Conservation (phyloP, 768 basidiomycete genomes). For the Lactifluus subvellereus region DNA sequence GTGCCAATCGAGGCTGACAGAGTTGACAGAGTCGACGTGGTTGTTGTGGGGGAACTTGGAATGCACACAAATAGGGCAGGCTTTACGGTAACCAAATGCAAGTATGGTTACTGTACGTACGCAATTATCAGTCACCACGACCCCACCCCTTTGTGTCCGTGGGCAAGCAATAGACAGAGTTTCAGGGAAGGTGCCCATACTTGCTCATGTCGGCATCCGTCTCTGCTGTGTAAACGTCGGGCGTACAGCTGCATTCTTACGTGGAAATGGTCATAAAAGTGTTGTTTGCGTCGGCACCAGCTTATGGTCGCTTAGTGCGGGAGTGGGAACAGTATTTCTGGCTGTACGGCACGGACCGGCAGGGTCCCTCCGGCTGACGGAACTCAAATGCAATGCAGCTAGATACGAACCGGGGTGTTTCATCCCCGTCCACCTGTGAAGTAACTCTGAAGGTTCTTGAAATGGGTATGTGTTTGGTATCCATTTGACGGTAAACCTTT, state of each 20-base stretch:
- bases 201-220: background rate
- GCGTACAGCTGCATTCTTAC: constrained; percentile 1
- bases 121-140: background rate
- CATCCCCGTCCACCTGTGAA: background rate
- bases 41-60: background rate
- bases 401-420: background rate
- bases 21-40: background rate
- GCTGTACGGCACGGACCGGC: background rate
- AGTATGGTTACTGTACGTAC: constrained; percentile 1
- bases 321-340: background rate
- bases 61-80: background rate
- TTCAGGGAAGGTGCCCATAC: constrained; percentile 3
- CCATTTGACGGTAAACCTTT: no score
- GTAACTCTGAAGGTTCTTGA: background rate
- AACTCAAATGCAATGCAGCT: background rate
- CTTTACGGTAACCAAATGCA: background rate
- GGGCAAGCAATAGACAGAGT: background rate
- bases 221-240: background rate
- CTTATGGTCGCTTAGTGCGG: background rate
- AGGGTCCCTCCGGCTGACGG: constrained; percentile 1
- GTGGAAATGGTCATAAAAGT: background rate
- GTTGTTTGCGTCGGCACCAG: background rate
- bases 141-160: background rate
- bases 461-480: no score
- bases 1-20: background rate